Conservation (phyloP, 1,139 yeast species). For the Candida labiduridarum region DNA sequence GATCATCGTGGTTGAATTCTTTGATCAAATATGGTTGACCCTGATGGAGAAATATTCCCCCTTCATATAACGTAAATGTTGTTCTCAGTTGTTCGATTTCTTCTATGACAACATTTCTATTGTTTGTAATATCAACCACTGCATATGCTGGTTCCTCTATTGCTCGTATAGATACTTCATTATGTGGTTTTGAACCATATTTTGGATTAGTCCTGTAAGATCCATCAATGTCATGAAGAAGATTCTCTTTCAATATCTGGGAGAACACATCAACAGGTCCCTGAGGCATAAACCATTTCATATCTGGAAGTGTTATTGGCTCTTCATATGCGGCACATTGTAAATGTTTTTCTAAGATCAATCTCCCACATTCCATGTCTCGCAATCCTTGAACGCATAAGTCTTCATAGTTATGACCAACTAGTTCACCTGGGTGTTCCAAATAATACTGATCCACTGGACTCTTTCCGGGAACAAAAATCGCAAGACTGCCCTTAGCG, state of each 20-base stretch:
- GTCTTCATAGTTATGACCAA: conserved; percentile 48
- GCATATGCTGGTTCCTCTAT: conserved; percentile 80
- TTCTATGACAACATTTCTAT: conserved; percentile 76
- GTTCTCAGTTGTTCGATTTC: conserved; percentile 90
- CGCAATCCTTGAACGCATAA: conserved; percentile 44
- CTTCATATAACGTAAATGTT: conserved; percentile 90
- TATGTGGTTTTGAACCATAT: conserved; percentile 81
- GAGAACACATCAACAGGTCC: conserved; percentile 25
- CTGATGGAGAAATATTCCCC: conserved; percentile 92
- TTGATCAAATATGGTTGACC: conserved; percentile 86
- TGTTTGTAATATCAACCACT: conserved; percentile 83
- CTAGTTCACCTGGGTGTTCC: conserved; percentile 65
- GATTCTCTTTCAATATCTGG: conserved; percentile 43
- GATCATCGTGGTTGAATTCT: conserved; percentile 76
- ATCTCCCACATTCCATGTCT: conserved; percentile 35
- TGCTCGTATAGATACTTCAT: conserved; percentile 75
- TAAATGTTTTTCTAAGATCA: conserved; percentile 73
- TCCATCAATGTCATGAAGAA: conserved; percentile 51
- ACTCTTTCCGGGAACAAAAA: conserved; percentile 80
- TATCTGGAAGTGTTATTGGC: conserved; percentile 53
- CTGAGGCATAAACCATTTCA: conserved; percentile 48
- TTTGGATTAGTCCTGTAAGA: conserved; percentile 61
- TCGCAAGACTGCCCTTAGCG: conserved; percentile 64
- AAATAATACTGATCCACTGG: conserved; percentile 89
- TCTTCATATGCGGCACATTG: conserved; percentile 94